Evolutionary conservation across 1,284 basidiomycete species (phyloP), one percentile per base, ranked within the genome.

Genomic region (Bjerkandera adusta): DNA sequence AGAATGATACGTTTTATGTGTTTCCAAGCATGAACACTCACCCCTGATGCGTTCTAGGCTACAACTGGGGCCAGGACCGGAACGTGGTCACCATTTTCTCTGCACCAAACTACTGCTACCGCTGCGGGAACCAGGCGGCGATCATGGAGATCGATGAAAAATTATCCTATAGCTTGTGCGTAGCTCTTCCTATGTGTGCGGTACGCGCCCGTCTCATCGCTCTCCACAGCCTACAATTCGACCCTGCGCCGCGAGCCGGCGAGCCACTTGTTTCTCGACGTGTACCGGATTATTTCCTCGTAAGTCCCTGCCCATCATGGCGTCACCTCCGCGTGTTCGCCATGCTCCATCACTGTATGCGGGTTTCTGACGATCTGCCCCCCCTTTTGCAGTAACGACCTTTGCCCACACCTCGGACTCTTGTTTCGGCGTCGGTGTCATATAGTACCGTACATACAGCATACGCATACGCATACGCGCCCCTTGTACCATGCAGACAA

Each of bases 71-170:
- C 53, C 96, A 98, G 72, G 96, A 99, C 72, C 83, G 94, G 66
- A 99, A 99, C 65, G 97, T 99, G n/a, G 96, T 99, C 55, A 99
- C 96, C 37, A 98, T 99, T 66, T 99, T 98, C 76, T 97, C 95
- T 55, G 96, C 96, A 59, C 96, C 96, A 39, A 97, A 97, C 72
- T 97, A 97, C 72, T 99, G 97, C 73, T 99, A 99, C 77, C 82
- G 97, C 66, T 99, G 97, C 68, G 96, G 96, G 47, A 99, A 99
- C 70, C 97, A 99, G 67, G 96, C 96, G 39, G 97, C 97, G 40
- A 99, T 99, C 68, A 97, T 99, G 88, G 96, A 99, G 72, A 97
- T 99, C 69, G 96, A 99, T 71, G 97, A 99, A 79, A 94, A 94
- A 76, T 76, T 95, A 80, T 91, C 91, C 52, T 93, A 93, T 69